Conservation (phyloP, 345 rosid species). For the Toxicodendron radicans region DNA sequence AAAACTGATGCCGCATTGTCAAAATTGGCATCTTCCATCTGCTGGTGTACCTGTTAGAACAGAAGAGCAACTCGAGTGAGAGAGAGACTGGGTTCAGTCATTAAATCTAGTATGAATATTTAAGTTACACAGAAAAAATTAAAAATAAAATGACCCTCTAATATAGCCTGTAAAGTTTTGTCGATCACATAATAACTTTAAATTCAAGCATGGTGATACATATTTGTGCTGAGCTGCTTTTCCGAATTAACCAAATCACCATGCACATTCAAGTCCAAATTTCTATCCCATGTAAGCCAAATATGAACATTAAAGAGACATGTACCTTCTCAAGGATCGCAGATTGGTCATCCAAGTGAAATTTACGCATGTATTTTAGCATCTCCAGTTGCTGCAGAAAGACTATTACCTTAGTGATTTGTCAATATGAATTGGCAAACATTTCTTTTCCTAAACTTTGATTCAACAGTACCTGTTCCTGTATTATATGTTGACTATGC, state of each 20-base stretch:
- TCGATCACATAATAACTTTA: not conserved
- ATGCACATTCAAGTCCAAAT: not conserved
- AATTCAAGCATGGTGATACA: not conserved
- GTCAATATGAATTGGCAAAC: not conserved
- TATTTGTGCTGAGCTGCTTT: not conserved
- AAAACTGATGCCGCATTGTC: constrained; percentile 53
- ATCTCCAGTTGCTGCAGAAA: constrained; percentile 76
- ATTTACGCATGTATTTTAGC: constrained; percentile 74
- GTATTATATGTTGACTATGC: constrained; percentile 49
- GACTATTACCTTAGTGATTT: not conserved
- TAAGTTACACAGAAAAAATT: not conserved
- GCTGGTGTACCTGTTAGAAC: constrained; percentile 55
- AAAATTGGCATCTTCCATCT: constrained; percentile 58
- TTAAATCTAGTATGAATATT: not conserved
- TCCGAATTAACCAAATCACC: not conserved
- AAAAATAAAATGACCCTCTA: not conserved
- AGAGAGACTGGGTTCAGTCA: not conserved
- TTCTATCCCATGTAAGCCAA: not conserved
- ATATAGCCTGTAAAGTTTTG: not conserved
- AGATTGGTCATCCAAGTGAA: constrained; percentile 67
- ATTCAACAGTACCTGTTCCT: constrained; percentile 48
- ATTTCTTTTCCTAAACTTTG: not conserved
- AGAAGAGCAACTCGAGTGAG: not conserved
- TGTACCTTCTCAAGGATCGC: constrained; percentile 66
- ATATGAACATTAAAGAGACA: not conserved